Conservation (phyloP, 108 stramenopile genomes). For the Cyclotella atomus region DNA sequence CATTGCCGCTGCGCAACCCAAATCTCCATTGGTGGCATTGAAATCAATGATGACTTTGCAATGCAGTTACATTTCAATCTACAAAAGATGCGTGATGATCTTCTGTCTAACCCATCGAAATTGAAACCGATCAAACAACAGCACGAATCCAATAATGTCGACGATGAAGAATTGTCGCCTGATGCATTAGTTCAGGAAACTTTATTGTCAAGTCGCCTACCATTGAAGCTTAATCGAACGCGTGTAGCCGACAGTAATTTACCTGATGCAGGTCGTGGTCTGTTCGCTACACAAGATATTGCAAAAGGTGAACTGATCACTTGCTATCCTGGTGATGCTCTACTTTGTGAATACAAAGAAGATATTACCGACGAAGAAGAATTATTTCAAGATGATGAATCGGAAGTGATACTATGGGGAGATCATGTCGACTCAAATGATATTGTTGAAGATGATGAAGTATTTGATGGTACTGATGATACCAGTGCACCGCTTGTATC, state of each 20-base stretch:
- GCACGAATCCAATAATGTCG: too few species aligned
- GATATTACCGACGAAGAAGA: constrained; percentile 4
- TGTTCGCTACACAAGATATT: constrained; percentile 42
- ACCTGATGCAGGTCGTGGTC: constrained; percentile 38
- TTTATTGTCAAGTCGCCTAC: constrained; percentile 28
- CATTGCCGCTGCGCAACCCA: too few species aligned
- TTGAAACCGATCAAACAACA: not conserved
- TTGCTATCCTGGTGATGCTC: constrained; percentile 57
- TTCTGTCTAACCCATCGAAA: not conserved
- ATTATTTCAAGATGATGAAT: constrained; percentile 16
- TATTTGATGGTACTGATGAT: constrained; percentile 14
- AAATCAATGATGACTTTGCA: not conserved
- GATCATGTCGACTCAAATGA: constrained; percentile 8
- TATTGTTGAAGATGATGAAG: constrained; percentile 18
- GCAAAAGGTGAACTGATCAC: constrained; percentile 44
- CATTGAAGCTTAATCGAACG: constrained; percentile 20
- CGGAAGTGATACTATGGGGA: constrained; percentile 36
- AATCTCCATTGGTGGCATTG: too few species aligned
- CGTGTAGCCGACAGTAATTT: constrained; percentile 29
- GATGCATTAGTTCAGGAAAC: constrained; percentile 32
- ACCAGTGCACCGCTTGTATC: constrained; percentile 30
- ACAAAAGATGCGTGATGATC: not conserved
- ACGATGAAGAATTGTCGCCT: not conserved
- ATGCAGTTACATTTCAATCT: not conserved
- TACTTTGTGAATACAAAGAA: constrained; percentile 22